These are phyloP conservation scores for Chalciporus sp. DNA, from an alignment of 1,284 basidiomycete genomes.

Conservation along the genomic window DNA sequence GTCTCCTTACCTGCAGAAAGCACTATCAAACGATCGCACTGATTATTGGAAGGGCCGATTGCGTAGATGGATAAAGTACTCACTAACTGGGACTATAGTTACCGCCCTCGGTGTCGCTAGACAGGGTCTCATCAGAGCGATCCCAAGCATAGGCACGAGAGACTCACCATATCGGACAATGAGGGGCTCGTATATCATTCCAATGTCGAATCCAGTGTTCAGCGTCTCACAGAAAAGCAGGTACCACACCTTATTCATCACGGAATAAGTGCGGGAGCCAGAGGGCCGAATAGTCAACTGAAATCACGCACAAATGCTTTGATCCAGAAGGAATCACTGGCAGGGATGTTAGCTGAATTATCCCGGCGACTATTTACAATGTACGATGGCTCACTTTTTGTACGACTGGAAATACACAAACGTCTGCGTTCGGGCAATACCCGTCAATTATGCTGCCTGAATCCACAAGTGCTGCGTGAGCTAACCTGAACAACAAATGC, in stretches of 20 bases:
- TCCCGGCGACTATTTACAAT: background rate
- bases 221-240: slow-evolving; percentile 45
- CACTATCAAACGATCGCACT: slow-evolving; percentile 22
- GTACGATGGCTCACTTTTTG: slow-evolving; percentile 6
- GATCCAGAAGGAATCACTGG: slow-evolving; percentile 45
- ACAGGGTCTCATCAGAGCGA: background rate
- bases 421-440: slow-evolving; percentile 30
- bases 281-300: background rate
- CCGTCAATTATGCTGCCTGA: slow-evolving; percentile 10
- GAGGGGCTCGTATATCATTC: slow-evolving; percentile 49
- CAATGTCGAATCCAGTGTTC: slow-evolving; percentile 46
- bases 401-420: slow-evolving; percentile 20
- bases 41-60: background rate
- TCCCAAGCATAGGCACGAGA: background rate
- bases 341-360: background rate
- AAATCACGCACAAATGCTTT: slow-evolving; percentile 37
- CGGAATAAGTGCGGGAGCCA: background rate
- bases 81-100: slow-evolving; percentile 14
- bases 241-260: slow-evolving; percentile 38
- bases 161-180: slow-evolving; percentile 40
- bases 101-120: slow-evolving; percentile 1
- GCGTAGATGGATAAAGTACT: background rate
- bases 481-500: slow-evolving; percentile 10
- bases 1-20: slow-evolving; percentile 35
- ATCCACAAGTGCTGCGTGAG: background rate